A percentile compares a stretch with the other conserved stretches of the same genome.
Evolutionary conservation across 192 early-diverging fungal genomes (phyloP).

Genomic region (Coemansia aciculifera): DNA sequence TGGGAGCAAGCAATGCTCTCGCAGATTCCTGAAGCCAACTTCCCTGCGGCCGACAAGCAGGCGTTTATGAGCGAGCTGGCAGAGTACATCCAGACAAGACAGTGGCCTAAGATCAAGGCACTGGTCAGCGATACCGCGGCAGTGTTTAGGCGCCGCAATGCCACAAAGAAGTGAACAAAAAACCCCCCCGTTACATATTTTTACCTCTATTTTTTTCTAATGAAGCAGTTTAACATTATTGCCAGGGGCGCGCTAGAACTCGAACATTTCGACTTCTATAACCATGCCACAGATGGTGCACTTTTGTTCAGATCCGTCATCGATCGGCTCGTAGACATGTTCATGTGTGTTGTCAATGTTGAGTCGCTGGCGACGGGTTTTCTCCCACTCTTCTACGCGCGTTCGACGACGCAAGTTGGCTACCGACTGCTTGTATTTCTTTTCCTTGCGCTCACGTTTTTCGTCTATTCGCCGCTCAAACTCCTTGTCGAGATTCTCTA

Average conservation of each 20-base stretch:
- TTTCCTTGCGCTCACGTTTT: conserved; percentile 80
- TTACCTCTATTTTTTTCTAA: neutral
- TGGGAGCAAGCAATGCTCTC: conserved; percentile 43
- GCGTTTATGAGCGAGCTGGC: conserved; percentile 32
- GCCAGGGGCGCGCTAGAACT: neutral
- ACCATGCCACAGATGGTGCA: conserved; percentile 67
- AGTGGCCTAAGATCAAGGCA: conserved; percentile 36
- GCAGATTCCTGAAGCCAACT: conserved; percentile 40
- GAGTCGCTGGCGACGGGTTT: conserved; percentile 47
- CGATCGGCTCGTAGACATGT: conserved; percentile 67
- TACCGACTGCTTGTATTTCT: conserved; percentile 79
- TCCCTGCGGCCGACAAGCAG: conserved; percentile 32
- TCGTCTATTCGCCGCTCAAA: conserved; percentile 76
- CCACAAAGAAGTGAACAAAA: conserved; percentile 11
- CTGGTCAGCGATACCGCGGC: conserved; percentile 36
- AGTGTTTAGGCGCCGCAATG: conserved; percentile 43
- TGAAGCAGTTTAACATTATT: neutral
- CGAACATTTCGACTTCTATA: conserved; percentile 73
- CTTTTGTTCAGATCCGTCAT: conserved; percentile 58
- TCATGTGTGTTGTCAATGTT: conserved; percentile 65
- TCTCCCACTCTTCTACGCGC: conserved; percentile 69
- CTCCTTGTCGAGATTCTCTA: conserved; percentile 83
- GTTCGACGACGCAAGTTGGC: conserved; percentile 77
- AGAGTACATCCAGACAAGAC: conserved; percentile 19
- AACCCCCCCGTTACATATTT: neutral